phyloP scores from a whole-genome alignment of 768 basidiomycete species.

The Tephrocybe sp. region DNA sequence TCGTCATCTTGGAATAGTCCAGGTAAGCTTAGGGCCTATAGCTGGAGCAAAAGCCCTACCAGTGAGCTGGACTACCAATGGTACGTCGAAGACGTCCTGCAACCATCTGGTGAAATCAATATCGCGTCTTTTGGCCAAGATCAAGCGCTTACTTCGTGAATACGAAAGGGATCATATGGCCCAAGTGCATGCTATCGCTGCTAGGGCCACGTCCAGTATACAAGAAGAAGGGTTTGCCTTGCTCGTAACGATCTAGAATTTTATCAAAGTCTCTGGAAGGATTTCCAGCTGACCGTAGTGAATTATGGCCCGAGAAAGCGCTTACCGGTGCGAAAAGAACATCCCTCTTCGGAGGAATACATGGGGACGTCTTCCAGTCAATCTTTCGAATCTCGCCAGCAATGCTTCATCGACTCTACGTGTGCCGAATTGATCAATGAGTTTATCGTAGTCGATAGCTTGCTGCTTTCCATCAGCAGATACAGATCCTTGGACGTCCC shows the following conservation, averaged over 20 bases:
- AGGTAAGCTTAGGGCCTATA: not conserved
- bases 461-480: conserved; percentile 86
- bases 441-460: conserved; percentile 96
- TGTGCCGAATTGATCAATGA: conserved; percentile 93
- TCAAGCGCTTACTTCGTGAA: conserved; percentile 81
- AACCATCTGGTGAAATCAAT: conserved; percentile 67
- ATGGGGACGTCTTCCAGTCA: conserved; percentile 90
- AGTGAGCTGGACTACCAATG: conserved; percentile 93
- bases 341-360: conserved; percentile 85
- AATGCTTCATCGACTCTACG: conserved; percentile 73
- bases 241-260: conserved; percentile 94
- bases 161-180: conserved; percentile 95
- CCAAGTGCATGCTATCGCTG: conserved; percentile 95
- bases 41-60: conserved; percentile 42
- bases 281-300: not conserved
- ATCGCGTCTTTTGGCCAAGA: not conserved
- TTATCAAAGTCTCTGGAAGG: conserved; percentile 82
- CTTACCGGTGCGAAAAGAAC: conserved; percentile 97
- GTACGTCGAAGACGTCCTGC: conserved; percentile 93
- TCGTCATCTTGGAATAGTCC: conserved; percentile 73
- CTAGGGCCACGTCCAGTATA: conserved; percentile 98
- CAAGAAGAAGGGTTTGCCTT: conserved; percentile 95
- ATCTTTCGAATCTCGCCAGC: conserved; percentile 83
- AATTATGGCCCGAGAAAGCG: not conserved
- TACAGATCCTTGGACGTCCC: conserved; percentile 95